A percentile compares a stretch with the other conserved stretches of the same genome.
Evolutionary conservation across 23 red algal species (phyloP).

Genomic region (Gracilaria domingensis): DNA sequence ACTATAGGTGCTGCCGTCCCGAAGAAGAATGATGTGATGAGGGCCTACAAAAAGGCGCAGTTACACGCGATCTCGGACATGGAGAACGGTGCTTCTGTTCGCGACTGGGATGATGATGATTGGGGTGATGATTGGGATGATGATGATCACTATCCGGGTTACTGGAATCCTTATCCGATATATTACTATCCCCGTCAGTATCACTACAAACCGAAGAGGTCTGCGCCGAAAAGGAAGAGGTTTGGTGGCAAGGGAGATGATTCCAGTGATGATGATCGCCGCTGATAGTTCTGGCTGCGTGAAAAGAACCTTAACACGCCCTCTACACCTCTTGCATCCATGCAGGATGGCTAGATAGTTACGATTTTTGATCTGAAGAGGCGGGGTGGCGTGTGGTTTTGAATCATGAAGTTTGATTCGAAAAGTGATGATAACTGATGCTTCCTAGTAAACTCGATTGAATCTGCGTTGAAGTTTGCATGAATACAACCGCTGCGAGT

Average conservation of each 20-base stretch:
- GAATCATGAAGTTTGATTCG: too few relatives aligned
- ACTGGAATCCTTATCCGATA: neutral
- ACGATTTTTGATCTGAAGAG: neutral
- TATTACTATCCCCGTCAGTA: conserved; percentile 12
- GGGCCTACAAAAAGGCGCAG: neutral
- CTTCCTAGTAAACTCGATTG: too few relatives aligned
- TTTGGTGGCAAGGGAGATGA: conserved; percentile 1
- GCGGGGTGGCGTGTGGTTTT: too few relatives aligned
- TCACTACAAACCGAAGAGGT: conserved; percentile 12
- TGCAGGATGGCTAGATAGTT: neutral
- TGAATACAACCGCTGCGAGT: too few relatives aligned
- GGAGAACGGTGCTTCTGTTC: neutral
- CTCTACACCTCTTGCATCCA: too few relatives aligned
- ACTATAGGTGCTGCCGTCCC: neutral
- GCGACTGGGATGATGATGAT: conserved; percentile 5
- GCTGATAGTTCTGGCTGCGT: neutral
- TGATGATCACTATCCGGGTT: neutral
- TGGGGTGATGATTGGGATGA: conserved; percentile 6
- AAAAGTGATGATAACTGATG: too few relatives aligned
- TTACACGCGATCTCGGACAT: neutral
- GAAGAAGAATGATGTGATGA: neutral
- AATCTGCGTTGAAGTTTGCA: too few relatives aligned
- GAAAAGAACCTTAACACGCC: too few relatives aligned
- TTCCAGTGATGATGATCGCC: conserved; percentile 15
- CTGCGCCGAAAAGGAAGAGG: neutral